A percentile compares a stretch with the other conserved stretches of the same genome.
These are phyloP conservation scores for Curvularia sp. DNA, from an alignment of 2,329 filamentous ascomycete genomes.

Conservation along the genomic window DNA sequence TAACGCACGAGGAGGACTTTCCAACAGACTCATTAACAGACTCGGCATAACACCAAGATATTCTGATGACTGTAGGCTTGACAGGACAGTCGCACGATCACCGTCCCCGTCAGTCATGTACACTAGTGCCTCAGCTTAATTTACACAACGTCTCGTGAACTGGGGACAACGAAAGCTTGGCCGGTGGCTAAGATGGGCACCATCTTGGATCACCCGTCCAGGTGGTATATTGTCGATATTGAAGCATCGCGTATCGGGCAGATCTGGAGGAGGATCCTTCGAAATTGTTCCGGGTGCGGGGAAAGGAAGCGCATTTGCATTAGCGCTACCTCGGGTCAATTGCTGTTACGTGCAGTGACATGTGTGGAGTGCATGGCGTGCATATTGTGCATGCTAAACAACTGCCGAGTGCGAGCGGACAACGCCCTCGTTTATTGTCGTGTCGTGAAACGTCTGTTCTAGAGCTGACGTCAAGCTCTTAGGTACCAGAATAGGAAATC, in stretches of 20 bases:
- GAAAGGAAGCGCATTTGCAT: background rate
- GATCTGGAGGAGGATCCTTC: background rate
- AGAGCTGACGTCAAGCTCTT: background rate
- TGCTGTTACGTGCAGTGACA: background rate
- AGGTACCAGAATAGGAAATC: background rate
- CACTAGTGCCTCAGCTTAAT: slow-evolving; percentile 1
- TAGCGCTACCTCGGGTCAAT: background rate
- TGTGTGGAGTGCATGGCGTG: background rate
- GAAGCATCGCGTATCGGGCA: background rate
- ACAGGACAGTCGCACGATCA: background rate
- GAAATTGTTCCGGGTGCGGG: background rate
- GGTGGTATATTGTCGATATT: background rate
- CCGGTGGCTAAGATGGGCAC: slow-evolving; percentile 2
- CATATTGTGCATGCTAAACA: background rate
- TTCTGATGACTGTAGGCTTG: background rate
- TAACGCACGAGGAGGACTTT: background rate
- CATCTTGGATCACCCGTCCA: too few species aligned
- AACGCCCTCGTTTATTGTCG: background rate
- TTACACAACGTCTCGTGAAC: background rate
- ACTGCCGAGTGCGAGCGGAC: background rate
- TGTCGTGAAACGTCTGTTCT: background rate
- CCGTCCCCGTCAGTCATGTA: background rate
- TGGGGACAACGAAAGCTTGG: background rate
- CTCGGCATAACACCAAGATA: background rate
- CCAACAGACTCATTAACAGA: background rate